A percentile compares a stretch with the other conserved stretches of the same genome.
These are phyloP conservation scores for Populus hybrid DNA, from an alignment of 441 rosid species.

Conservation along the genomic window DNA sequence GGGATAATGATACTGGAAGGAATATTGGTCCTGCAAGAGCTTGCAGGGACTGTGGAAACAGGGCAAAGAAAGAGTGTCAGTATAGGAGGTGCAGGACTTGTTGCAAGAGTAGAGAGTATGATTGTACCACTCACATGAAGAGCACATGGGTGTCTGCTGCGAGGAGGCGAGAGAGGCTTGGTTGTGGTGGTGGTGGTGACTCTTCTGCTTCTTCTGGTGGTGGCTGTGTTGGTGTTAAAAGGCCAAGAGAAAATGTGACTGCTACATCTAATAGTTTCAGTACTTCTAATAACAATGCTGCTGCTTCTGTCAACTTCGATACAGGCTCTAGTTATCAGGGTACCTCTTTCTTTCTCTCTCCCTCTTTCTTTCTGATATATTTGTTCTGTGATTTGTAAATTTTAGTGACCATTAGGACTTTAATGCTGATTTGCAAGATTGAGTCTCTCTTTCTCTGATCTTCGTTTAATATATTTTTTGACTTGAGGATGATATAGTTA, in stretches of 20 bases:
- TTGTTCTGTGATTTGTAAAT: not conserved
- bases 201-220: slow-evolving; percentile 10
- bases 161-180: slow-evolving; percentile 59
- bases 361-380: not conserved
- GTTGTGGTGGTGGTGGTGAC: slow-evolving; percentile 32
- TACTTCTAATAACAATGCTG: slow-evolving; percentile 36
- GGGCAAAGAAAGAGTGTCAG: slow-evolving; percentile 85
- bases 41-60: slow-evolving; percentile 96
- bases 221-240: slow-evolving; percentile 42
- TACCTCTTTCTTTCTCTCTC: slow-evolving; percentile 15
- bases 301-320: slow-evolving; percentile 36
- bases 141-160: slow-evolving; percentile 97
- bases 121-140: slow-evolving; percentile 84
- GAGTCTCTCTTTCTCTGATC: not conserved
- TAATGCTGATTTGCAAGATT: not conserved
- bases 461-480: not conserved
- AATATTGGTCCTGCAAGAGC: slow-evolving; percentile 39
- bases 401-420: not conserved
- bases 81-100: slow-evolving; percentile 91
- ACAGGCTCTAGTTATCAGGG: slow-evolving; percentile 56
- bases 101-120: slow-evolving; percentile 82
- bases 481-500: not conserved
- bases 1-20: slow-evolving; percentile 15
- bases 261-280: slow-evolving; percentile 31
- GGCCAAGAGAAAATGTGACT: slow-evolving; percentile 33